Percentiles rank a stretch among this genome's conserved stretches.
Conservation (phyloP, 2,329 filamentous ascomycete species). For the Dactylellina drechsleri region DNA sequence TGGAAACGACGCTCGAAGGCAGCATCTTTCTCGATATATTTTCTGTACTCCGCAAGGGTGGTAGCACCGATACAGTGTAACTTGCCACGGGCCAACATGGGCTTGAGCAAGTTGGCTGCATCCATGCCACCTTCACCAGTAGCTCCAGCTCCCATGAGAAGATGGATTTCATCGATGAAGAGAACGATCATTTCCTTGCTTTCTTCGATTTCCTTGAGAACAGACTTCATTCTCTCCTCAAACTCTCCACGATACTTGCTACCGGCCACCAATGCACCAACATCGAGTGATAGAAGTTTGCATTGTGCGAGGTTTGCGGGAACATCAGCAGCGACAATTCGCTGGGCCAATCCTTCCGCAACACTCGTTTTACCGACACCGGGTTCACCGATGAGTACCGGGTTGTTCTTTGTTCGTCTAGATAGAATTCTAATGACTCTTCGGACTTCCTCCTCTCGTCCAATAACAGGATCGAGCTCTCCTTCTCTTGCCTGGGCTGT, state of each 20-base stretch:
- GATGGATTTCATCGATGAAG: slow-evolving; percentile 98
- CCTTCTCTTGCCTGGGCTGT: slow-evolving; percentile 94
- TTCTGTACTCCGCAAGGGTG: slow-evolving; percentile 92
- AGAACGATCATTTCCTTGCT: slow-evolving; percentile 97
- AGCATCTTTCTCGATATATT: slow-evolving; percentile 98
- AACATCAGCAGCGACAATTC: slow-evolving; percentile 96
- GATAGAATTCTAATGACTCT: slow-evolving; percentile 91
- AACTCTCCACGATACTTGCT: slow-evolving; percentile 99
- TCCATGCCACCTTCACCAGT: slow-evolving; percentile 98
- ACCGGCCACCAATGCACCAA: slow-evolving; percentile 92
- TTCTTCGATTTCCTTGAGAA: slow-evolving; percentile 93
- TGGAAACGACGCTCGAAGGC: slow-evolving; percentile 99
- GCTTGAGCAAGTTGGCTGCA: slow-evolving; percentile 95
- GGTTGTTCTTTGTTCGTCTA: slow-evolving; percentile 97
- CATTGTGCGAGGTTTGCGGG: slow-evolving; percentile 90
- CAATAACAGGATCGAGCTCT: slow-evolving; percentile 97
- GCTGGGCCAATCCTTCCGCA: slow-evolving; percentile 91
- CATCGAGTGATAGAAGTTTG: slow-evolving; percentile 92
- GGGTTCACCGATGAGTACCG: slow-evolving; percentile 94
- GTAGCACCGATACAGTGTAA: slow-evolving; percentile 98
- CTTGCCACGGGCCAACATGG: slow-evolving; percentile 95
- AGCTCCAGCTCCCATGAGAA: slow-evolving; percentile 95
- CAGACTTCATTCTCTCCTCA: slow-evolving; percentile 98
- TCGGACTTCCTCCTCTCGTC: slow-evolving; percentile 93
- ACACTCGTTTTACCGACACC: slow-evolving; percentile 99